A percentile compares a stretch with the other conserved stretches of the same genome.
These are phyloP conservation scores for Lecanicillium sp. DNA, from an alignment of 2,329 filamentous ascomycete species.

Conservation along the genomic window DNA sequence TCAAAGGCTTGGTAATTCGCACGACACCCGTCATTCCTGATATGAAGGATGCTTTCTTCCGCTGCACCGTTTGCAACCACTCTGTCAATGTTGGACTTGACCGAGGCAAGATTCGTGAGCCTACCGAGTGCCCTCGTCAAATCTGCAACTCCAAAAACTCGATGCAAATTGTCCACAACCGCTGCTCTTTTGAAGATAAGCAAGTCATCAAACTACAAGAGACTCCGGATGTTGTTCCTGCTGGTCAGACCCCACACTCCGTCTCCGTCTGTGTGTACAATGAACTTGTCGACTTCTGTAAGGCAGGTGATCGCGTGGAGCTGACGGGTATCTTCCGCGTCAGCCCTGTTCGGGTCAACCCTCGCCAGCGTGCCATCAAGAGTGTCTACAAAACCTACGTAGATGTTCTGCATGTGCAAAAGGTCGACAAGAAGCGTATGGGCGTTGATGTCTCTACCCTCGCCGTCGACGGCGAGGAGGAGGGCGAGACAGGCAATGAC, in stretches of 20 bases:
- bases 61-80: constrained; percentile 87
- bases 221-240: constrained; percentile 87
- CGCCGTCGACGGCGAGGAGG: constrained; percentile 68
- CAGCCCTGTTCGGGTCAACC: constrained; percentile 88
- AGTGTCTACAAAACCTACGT: constrained; percentile 97
- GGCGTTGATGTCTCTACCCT: constrained; percentile 86
- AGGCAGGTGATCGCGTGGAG: constrained; percentile 91
- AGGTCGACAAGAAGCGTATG: constrained; percentile 90
- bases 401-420: constrained; percentile 91
- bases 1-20: constrained; percentile 94
- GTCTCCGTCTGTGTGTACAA: constrained; percentile 96
- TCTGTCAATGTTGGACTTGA: constrained; percentile 87
- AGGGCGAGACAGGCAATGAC: constrained; percentile 53
- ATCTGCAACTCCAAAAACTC: constrained; percentile 83
- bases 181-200: constrained; percentile 91
- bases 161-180: constrained; percentile 97
- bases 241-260: constrained; percentile 94
- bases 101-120: constrained; percentile 91
- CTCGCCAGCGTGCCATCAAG: constrained; percentile 85
- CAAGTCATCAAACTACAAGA: constrained; percentile 98
- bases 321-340: constrained; percentile 96
- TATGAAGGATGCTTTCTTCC: constrained; percentile 98
- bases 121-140: constrained; percentile 77
- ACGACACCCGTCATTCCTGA: constrained; percentile 95
- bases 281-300: constrained; percentile 94